Evolutionary conservation across 345 rosid genomes (phyloP).

Genomic region (Chamaenerion angustifolium): DNA sequence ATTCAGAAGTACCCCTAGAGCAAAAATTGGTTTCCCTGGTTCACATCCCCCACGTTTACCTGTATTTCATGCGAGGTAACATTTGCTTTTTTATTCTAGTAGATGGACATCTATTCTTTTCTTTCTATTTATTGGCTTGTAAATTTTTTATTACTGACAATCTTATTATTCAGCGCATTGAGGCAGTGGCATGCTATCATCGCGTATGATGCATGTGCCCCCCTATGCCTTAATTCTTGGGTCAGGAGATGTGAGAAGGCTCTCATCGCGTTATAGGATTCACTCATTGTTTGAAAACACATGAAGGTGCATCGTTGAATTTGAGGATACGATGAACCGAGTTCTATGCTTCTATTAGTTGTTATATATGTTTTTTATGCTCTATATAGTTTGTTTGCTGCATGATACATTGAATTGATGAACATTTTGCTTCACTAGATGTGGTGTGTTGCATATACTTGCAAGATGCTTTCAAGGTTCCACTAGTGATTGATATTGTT

Average conservation of each 20-base stretch:
- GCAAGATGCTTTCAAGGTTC: too few species aligned
- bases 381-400: too few species aligned
- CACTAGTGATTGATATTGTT: too few species aligned
- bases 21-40: slow-evolving; percentile 38
- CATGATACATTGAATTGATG: too few species aligned
- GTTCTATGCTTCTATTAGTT: too few species aligned
- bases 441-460: too few species aligned
- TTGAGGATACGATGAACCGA: too few species aligned
- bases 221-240: slow-evolving; percentile 98
- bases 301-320: too few species aligned
- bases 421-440: too few species aligned
- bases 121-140: not conserved
- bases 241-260: slow-evolving; percentile 96
- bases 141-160: not conserved
- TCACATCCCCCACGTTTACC: slow-evolving; percentile 66
- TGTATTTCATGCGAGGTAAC: slow-evolving; percentile 84
- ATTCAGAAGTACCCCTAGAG: slow-evolving; percentile 32
- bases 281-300: too few species aligned
- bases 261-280: too few species aligned
- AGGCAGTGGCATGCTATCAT: slow-evolving; percentile 97
- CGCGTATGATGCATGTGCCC: slow-evolving; percentile 94
- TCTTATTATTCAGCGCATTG: slow-evolving; percentile 40
- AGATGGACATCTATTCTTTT: not conserved
- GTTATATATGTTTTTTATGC: too few species aligned
- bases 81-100: not conserved